Evolutionary conservation across 2,329 filamentous ascomycete genomes (phyloP).

Genomic region (Colletotrichum melonis): DNA sequence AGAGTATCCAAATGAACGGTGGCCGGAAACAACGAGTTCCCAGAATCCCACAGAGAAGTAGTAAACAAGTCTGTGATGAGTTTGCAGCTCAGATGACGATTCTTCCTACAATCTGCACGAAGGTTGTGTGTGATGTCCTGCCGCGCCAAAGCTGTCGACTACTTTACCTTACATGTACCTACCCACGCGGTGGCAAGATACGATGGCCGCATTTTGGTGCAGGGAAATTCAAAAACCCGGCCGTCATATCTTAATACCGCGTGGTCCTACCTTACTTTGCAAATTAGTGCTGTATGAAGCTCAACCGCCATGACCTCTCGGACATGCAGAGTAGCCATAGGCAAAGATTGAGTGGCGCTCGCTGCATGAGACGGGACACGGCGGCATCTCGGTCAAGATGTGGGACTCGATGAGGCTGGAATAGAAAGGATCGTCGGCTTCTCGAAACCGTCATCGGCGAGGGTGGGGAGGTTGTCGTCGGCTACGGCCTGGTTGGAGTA

Average conservation of each 20-base stretch:
- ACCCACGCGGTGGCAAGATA: no score
- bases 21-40: no score
- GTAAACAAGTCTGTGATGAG: background rate
- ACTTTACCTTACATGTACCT: background rate
- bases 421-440: background rate
- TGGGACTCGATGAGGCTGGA: background rate
- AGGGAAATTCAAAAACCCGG: no score
- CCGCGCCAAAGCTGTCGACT: background rate
- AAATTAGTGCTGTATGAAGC: background rate
- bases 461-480: constrained; percentile 7
- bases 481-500: background rate
- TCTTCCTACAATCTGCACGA: background rate
- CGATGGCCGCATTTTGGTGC: no score
- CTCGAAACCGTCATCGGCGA: constrained; percentile 10
- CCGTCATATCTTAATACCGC: no score
- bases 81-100: background rate
- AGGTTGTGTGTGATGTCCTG: background rate
- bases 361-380: background rate
- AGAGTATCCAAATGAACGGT: no score
- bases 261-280: no score
- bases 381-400: background rate
- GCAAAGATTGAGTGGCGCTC: background rate
- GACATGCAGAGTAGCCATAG: background rate
- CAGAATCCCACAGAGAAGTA: background rate
- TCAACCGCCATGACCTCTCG: background rate